These are phyloP conservation scores for Verticillium tricorpus DNA, from an alignment of 2,329 filamentous ascomycete species.

Conservation along the genomic window DNA sequence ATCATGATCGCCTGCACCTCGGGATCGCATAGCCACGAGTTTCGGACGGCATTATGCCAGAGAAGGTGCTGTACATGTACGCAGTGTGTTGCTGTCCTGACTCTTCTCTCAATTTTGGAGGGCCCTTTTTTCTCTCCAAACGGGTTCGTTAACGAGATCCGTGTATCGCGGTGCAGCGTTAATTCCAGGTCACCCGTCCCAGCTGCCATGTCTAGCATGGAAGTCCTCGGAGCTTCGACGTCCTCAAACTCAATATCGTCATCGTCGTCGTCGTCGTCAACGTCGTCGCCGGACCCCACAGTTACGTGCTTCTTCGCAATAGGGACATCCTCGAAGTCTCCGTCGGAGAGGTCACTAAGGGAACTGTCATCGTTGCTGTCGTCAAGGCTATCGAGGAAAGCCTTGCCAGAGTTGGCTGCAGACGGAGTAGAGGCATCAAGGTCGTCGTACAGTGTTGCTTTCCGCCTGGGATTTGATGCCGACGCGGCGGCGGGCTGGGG, in stretches of 20 bases:
- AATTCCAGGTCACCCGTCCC: constrained; percentile 68
- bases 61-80: constrained; percentile 84
- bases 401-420: constrained; percentile 36
- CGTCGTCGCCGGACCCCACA: constrained; percentile 17
- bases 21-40: constrained; percentile 76
- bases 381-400: constrained; percentile 37
- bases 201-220: constrained; percentile 37
- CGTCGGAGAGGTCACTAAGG: constrained; percentile 50
- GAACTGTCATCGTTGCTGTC: constrained; percentile 42
- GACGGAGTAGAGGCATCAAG: constrained; percentile 47
- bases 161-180: constrained; percentile 57
- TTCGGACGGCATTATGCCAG: constrained; percentile 84
- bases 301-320: constrained; percentile 37
- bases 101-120: constrained; percentile 76
- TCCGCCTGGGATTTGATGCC: constrained; percentile 32
- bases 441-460: constrained; percentile 57
- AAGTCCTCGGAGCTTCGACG: constrained; percentile 35
- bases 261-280: constrained; percentile 39
- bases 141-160: constrained; percentile 57
- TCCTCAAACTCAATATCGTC: constrained; percentile 61
- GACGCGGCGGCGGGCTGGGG: constrained; percentile 4
- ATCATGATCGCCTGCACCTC: constrained; percentile 73
- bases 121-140: constrained; percentile 73
- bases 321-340: constrained; percentile 47
- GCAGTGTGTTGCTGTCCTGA: constrained; percentile 76